Conservation (phyloP, 2,329 filamentous ascomycete species). For the Whalleya microplaca region DNA sequence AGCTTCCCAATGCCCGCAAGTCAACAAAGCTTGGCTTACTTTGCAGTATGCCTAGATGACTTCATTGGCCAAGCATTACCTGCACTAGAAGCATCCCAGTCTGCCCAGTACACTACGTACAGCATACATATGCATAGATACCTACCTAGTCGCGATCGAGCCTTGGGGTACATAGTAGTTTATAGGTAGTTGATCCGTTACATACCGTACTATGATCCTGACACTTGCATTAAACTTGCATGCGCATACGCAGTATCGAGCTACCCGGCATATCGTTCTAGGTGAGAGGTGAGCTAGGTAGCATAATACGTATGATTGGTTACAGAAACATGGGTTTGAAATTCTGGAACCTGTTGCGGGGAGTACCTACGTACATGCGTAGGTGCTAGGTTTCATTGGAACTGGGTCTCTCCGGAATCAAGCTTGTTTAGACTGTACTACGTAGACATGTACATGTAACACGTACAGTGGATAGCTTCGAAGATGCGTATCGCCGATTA, state of each 20-base stretch:
- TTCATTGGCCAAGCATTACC: neutral
- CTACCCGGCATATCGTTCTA: neutral
- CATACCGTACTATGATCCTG: too few species aligned
- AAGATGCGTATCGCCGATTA: conserved; percentile 24
- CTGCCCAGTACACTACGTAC: neutral
- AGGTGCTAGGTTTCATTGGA: neutral
- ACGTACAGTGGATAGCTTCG: conserved; percentile 5
- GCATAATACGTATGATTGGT: neutral
- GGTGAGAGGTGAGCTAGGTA: too few species aligned
- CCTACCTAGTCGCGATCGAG: too few species aligned
- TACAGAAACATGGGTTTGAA: neutral
- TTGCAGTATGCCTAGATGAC: neutral
- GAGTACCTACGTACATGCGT: too few species aligned
- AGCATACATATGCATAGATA: neutral
- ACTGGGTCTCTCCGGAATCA: neutral
- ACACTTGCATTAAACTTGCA: too few species aligned
- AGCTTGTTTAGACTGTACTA: too few species aligned
- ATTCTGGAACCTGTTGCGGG: neutral
- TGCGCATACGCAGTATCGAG: too few species aligned
- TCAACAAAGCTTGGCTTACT: neutral
- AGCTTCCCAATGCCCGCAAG: neutral
- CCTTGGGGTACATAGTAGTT: too few species aligned
- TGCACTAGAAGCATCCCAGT: neutral
- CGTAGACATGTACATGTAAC: too few species aligned
- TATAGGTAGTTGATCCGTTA: too few species aligned